phyloP scores from a whole-genome alignment of 129 eudicot genomes.

The Lactuca sativa region DNA sequence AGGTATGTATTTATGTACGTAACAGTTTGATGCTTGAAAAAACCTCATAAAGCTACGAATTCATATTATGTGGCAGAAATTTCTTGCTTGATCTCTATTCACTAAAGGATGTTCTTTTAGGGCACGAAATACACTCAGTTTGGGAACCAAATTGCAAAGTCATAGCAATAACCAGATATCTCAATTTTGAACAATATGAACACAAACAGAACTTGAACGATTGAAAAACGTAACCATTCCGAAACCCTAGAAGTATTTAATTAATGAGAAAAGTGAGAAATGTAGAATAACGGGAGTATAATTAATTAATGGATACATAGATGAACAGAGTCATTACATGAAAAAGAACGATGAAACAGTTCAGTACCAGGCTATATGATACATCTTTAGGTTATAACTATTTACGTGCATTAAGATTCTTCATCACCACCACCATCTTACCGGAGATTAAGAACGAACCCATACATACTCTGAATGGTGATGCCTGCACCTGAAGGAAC shows the following conservation, averaged over 20 bases:
- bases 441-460: conserved; percentile 25
- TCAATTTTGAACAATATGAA: background rate
- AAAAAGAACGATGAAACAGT: background rate
- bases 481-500: conserved; percentile 72
- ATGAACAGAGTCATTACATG: conserved; percentile 27
- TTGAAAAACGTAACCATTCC: background rate
- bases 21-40: background rate
- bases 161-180: background rate
- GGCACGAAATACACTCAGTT: background rate
- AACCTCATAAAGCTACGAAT: no score
- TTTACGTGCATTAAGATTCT: background rate
- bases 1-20: background rate
- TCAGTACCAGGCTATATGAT: conserved; percentile 1
- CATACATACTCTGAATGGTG: conserved; percentile 56
- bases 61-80: background rate
- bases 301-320: background rate
- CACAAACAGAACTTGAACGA: background rate
- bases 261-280: background rate
- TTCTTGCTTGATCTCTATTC: background rate
- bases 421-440: background rate
- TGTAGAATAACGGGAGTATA: background rate
- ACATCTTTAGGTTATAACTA: background rate
- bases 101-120: background rate
- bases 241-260: background rate
- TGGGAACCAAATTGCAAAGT: background rate